Evolutionary conservation across 495 filamentous ascomycete species (phyloP), one percentile per base, ranked within the genome.

Genomic region (Chlorociboria aeruginascens): DNA sequence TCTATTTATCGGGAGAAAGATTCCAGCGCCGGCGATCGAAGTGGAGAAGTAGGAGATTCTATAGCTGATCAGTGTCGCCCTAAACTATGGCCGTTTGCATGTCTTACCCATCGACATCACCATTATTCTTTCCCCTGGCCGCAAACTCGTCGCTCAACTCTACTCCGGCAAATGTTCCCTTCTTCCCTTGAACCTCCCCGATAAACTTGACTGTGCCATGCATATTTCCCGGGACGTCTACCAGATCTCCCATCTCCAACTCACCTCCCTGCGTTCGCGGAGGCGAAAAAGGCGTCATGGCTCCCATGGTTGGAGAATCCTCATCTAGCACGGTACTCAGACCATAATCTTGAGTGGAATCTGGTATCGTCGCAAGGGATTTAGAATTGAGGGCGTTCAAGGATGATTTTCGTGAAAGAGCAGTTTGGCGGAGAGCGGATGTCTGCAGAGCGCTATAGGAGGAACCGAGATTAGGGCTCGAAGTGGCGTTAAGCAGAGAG

Each of bases 201-300:
- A 99, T 70, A 61, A 90, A 99, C 63, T 84, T 88, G 46, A 99
- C 77, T 20, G 78, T 84, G 20, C 92, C 92, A 54, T 82, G 69
- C 90, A 99, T 96, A 56, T 81, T 88, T 8, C 92, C 93, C 6
- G 92, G 92, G 43, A 96, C 90, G 50, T 97, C 89, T 44, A 99
- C 92, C 45, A 74, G 66, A 61, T 97, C 93, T 38, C 93, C 93
- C 33, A 96, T 74, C 56, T 82, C 73, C 52, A 93, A 68, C 35
- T 82, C 81, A 16, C 58, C 60, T 7, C 48, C 53, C 32, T 49
- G 61, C 2, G 68, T 66, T 20, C 61, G 55, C 43, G 59, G 61
- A 20, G 67, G 68, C 10, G 56, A 55, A 35, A 61, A 50, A 30
- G 64, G 65, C 20, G 50, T 49, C 61, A 63, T 63, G 41, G 37